phyloP scores from a whole-genome alignment of 441 rosid species.

The Pelargonium hybrid region DNA sequence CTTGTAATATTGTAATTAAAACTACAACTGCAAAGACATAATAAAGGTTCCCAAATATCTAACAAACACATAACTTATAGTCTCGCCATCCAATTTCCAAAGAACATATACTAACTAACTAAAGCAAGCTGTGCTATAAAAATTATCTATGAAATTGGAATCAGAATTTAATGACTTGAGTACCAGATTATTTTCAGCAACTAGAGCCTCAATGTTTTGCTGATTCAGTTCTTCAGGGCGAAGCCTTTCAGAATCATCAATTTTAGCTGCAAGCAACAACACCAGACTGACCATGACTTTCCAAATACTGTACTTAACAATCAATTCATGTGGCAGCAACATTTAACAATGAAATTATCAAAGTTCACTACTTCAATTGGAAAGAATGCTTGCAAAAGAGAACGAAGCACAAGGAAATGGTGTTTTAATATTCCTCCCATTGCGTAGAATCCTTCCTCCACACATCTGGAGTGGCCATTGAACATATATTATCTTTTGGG shows the following conservation, averaged over 20 bases:
- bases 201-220: slow-evolving; percentile 92
- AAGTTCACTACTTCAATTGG: too few relatives aligned
- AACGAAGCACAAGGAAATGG: too few relatives aligned
- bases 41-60: background rate
- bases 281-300: background rate
- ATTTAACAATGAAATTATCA: too few relatives aligned
- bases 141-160: background rate
- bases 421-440: too few relatives aligned
- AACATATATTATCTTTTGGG: too few relatives aligned
- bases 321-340: too few relatives aligned
- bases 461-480: too few relatives aligned
- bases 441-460: too few relatives aligned
- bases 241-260: slow-evolving; percentile 75
- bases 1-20: background rate
- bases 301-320: background rate
- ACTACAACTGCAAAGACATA: background rate
- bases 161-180: slow-evolving; percentile 10
- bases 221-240: slow-evolving; percentile 97
- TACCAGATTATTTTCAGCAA: slow-evolving; percentile 96
- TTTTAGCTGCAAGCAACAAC: slow-evolving; percentile 38
- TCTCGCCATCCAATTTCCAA: background rate
- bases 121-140: background rate
- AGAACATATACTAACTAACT: background rate
- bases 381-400: too few relatives aligned
- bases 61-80: background rate